Conservation (phyloP, 2,329 filamentous ascomycete species). For the Hirsutella minnesotensis region DNA sequence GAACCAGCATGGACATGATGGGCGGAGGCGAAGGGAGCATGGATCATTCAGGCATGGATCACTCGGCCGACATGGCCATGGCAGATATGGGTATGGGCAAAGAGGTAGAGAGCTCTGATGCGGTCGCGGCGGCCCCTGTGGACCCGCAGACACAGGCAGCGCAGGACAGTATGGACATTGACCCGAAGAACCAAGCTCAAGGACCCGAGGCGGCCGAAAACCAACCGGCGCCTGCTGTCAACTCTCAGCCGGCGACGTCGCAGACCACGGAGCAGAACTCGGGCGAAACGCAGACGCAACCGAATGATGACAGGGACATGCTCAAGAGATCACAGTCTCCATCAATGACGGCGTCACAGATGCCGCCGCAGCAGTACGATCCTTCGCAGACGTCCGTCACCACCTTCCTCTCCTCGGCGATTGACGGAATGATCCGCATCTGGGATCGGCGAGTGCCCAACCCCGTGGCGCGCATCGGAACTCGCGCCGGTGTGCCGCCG, state of each 20-base stretch:
- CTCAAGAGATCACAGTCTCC: slow-evolving; percentile 12
- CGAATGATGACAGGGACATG: slow-evolving; percentile 3
- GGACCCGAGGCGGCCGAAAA: not conserved
- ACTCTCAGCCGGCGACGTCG: not conserved
- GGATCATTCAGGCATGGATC: slow-evolving; percentile 22
- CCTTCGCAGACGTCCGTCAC: slow-evolving; percentile 54
- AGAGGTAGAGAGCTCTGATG: slow-evolving; percentile 6
- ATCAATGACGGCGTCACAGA: slow-evolving; percentile 23
- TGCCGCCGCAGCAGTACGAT: slow-evolving; percentile 32
- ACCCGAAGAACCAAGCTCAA: not conserved
- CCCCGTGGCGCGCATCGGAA: slow-evolving; percentile 68
- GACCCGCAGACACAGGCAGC: not conserved
- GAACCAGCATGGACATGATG: slow-evolving; percentile 54
- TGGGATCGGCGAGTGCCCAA: slow-evolving; percentile 76
- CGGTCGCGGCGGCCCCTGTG: slow-evolving; percentile 2
- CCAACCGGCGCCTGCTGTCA: not conserved
- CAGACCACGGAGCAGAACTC: not conserved
- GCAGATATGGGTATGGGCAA: slow-evolving; percentile 17
- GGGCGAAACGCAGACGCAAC: not conserved
- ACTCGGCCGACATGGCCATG: slow-evolving; percentile 31
- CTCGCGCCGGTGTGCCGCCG: slow-evolving; percentile 65
- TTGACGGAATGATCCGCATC: slow-evolving; percentile 79
- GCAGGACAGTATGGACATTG: not conserved
- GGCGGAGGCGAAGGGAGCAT: slow-evolving; percentile 26
- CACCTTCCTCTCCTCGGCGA: slow-evolving; percentile 79